Percentiles rank a stretch among this genome's conserved stretches.
Evolutionary conservation across 257 asterid species (phyloP).

Genomic region (Plantago ovata): DNA sequence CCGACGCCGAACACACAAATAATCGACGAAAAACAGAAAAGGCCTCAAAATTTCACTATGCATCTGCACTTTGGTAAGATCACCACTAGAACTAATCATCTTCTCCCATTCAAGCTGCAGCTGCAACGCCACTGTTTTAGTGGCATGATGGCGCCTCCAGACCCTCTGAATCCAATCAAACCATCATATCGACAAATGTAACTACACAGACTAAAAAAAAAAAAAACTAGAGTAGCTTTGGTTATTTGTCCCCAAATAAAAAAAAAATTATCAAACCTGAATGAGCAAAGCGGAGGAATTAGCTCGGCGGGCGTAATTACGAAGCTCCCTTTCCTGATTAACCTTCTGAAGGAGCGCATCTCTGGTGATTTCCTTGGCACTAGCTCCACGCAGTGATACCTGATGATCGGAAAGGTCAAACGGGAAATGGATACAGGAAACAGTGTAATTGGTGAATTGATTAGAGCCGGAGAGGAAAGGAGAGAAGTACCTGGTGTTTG

Average conservation of each 20-base stretch:
- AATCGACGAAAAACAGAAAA: conserved; percentile 62
- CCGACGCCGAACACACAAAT: conserved; percentile 45
- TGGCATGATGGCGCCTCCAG: conserved; percentile 67
- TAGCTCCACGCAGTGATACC: conserved; percentile 95
- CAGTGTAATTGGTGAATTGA: conserved; percentile 1
- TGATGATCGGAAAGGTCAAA: conserved; percentile 20
- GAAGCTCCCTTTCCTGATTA: conserved; percentile 73
- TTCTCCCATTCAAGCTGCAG: conserved; percentile 70
- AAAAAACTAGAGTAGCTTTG: no score
- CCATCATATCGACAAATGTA: conserved; percentile 5
- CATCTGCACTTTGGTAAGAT: conserved; percentile 37
- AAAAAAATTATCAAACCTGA: conserved; percentile 44
- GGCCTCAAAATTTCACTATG: conserved; percentile 64
- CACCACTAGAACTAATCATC: conserved; percentile 39
- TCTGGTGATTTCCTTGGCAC: conserved; percentile 79
- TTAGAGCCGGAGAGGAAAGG: neutral
- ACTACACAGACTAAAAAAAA: neutral
- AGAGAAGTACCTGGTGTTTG: conserved; percentile 29
- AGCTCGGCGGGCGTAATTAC: conserved; percentile 67
- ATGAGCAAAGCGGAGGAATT: conserved; percentile 61
- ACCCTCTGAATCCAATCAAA: conserved; percentile 53
- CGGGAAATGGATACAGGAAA: neutral
- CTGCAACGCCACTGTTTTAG: conserved; percentile 46
- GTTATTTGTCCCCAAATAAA: no score
- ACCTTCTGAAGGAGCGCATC: conserved; percentile 77